Percentiles rank a stretch among this genome's conserved stretches.
phyloP scores from a whole-genome alignment of 2,329 filamentous ascomycete genomes.

The Penicillium sp. region DNA sequence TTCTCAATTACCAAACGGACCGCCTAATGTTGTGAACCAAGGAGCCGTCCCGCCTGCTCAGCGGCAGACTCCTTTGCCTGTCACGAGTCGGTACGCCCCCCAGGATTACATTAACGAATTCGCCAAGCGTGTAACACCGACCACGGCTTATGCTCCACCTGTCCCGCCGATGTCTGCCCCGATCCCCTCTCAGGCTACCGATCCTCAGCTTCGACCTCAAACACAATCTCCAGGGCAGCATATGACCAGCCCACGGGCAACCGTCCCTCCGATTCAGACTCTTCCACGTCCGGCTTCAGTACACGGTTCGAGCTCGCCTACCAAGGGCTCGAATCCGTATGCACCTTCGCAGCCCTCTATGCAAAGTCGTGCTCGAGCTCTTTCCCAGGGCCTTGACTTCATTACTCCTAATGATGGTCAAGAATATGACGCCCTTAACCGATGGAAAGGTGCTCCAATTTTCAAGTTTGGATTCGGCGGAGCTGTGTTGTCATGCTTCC shows the following conservation, averaged over 20 bases:
- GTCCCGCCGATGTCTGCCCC: constrained; percentile 11
- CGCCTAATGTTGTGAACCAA: neutral
- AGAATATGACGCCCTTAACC: constrained; percentile 68
- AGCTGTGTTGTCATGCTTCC: constrained; percentile 75
- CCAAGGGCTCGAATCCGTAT: constrained; percentile 35
- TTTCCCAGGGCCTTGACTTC: constrained; percentile 49
- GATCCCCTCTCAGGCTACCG: constrained; percentile 24
- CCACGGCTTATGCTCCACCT: constrained; percentile 10
- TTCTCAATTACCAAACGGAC: constrained; percentile 8
- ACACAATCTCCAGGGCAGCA: constrained; percentile 58
- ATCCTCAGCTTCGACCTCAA: constrained; percentile 46
- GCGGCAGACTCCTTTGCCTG: constrained; percentile 27
- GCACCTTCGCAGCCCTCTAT: constrained; percentile 31
- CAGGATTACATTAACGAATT: constrained; percentile 32
- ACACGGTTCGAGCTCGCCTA: constrained; percentile 44
- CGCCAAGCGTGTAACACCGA: constrained; percentile 28
- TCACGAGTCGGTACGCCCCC: constrained; percentile 33
- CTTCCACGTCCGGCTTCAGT: constrained; percentile 54
- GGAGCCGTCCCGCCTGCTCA: constrained; percentile 10
- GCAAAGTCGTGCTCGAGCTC: constrained; percentile 40
- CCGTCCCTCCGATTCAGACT: constrained; percentile 42
- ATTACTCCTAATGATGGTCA: constrained; percentile 54
- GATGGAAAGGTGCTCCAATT: constrained; percentile 86
- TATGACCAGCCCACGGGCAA: constrained; percentile 46
- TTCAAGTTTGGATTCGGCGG: constrained; percentile 88